Base-by-base conservation (phyloP, 305 asterid genomes). In the Fraxinus xanthoxyloides region DNA sequence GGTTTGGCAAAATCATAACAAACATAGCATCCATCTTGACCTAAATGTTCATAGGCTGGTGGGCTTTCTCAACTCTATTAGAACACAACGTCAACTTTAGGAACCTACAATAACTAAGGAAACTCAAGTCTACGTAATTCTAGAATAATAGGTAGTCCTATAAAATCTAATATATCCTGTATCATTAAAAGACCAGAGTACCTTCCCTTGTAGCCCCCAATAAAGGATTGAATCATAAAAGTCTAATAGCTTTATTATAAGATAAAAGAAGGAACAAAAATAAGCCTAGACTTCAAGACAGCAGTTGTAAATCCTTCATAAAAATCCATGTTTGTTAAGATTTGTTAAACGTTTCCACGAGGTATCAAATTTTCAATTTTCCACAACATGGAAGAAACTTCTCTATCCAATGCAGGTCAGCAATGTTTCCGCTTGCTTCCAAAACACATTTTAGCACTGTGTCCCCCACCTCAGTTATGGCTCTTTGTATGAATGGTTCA, bases 401-500 rank as follows among this genome's bases (percentile, higher is more conserved):
- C 79, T 70, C 84, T 80, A 76, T 83, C 59, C 82, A 77, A 75
- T 79, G 86, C 82, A 82, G 65, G 63, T 75, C 54, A 19, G 21
- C 82, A 69, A 72, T 67, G 69, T 80, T 80, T 79, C 78, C 80
- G 31, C 86, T 82, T 67, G 77, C 74, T 13, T 26, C 86, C 85
- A 78, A 78, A 82, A 80, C 73, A 43, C 74, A 80, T 76, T 72
- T 83, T 82, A 65, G 81, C 23, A 31, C 77, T 81, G 78, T 34
- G 82, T 84, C 79, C 56, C 79, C 81, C 85, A 77, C 81, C 81
- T 74, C 85, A 77, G 19, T 24, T 70, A 35, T 72, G 81, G 77
- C 78, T 63, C 78, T 63, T 82, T 76, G 78, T 75, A 80, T 72
- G 81, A 77, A 84, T 32, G 23, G 80, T 76, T 74, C 89, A 82